Conservation (phyloP, 164 flowering plant species). For the Macadamia integrifolia region DNA sequence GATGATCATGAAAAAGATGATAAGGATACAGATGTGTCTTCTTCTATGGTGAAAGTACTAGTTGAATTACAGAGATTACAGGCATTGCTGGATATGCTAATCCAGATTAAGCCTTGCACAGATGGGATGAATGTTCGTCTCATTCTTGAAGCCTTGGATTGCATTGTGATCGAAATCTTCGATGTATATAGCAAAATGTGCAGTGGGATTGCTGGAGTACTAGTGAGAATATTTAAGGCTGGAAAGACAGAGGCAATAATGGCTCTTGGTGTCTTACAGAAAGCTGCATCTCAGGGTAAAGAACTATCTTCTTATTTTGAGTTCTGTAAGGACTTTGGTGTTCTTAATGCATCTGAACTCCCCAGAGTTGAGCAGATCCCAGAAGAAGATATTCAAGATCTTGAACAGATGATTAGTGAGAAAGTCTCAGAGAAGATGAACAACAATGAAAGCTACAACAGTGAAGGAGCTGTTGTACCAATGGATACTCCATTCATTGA, state of each 20-base stretch:
- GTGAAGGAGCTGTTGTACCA: neutral
- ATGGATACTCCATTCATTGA: neutral
- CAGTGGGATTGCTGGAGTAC: constrained; percentile 40
- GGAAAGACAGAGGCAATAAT: constrained; percentile 39
- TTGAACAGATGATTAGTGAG: constrained; percentile 46
- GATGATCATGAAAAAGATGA: neutral
- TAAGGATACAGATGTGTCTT: neutral
- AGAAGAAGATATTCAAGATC: constrained; percentile 55
- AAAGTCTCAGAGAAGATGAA: constrained; percentile 4
- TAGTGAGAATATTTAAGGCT: constrained; percentile 35
- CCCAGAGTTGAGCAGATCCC: constrained; percentile 50
- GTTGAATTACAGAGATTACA: constrained; percentile 40
- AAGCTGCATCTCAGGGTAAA: constrained; percentile 42
- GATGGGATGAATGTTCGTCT: constrained; percentile 22
- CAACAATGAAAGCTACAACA: neutral
- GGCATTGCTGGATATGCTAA: constrained; percentile 46
- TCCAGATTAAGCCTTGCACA: constrained; percentile 43
- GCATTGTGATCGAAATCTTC: constrained; percentile 60
- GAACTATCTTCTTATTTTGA: constrained; percentile 49
- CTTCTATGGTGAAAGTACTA: constrained; percentile 23
- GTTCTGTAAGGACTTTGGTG: constrained; percentile 47
- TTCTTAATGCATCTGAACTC: constrained; percentile 44
- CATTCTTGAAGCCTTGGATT: constrained; percentile 72
- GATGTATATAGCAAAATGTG: constrained; percentile 62
- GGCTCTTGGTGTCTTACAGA: constrained; percentile 52